phyloP scores from a whole-genome alignment of 495 filamentous ascomycete genomes.

The Parathielavia appendiculata region DNA sequence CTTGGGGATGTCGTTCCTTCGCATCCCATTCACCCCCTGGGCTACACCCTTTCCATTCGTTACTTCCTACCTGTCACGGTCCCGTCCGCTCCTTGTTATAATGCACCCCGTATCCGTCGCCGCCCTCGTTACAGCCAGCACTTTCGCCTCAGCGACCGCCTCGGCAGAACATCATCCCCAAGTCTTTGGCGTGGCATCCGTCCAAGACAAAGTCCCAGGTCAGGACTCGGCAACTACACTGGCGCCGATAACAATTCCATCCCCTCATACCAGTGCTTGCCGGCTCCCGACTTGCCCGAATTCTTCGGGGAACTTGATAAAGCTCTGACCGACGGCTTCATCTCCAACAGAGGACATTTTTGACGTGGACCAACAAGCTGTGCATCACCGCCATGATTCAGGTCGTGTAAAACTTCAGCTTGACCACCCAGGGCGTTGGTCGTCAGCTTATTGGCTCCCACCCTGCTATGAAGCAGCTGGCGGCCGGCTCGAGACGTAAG shows the following conservation, averaged over 20 bases:
- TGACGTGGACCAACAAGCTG: conserved; percentile 12
- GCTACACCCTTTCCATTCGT: conserved; percentile 10
- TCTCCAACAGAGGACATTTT: conserved; percentile 22
- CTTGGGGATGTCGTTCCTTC: conserved; percentile 13
- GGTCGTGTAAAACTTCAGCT: conserved; percentile 27
- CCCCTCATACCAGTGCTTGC: conserved; percentile 27
- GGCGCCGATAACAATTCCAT: conserved; percentile 23
- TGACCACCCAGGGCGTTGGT: conserved; percentile 21
- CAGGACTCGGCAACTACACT: conserved; percentile 12
- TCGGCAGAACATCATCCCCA: conserved; percentile 15
- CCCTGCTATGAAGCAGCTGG: conserved; percentile 20
- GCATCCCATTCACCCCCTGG: not conserved
- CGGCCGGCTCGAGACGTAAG: conserved; percentile 3
- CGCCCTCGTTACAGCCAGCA: conserved; percentile 13
- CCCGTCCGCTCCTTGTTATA: conserved; percentile 14
- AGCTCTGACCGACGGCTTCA: conserved; percentile 27
- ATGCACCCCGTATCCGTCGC: conserved; percentile 9
- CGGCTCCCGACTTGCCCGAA: conserved; percentile 17
- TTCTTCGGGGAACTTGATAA: conserved; percentile 22
- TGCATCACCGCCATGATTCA: conserved; percentile 27
- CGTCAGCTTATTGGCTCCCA: conserved; percentile 24
- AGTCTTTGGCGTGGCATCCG: conserved; percentile 19
- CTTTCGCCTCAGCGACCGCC: conserved; percentile 7
- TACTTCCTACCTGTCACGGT: not conserved
- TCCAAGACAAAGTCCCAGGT: conserved; percentile 3